Evolutionary conservation across 2,329 filamentous ascomycete genomes (phyloP).

Genomic region (Paraphoma chrysanthemicola): DNA sequence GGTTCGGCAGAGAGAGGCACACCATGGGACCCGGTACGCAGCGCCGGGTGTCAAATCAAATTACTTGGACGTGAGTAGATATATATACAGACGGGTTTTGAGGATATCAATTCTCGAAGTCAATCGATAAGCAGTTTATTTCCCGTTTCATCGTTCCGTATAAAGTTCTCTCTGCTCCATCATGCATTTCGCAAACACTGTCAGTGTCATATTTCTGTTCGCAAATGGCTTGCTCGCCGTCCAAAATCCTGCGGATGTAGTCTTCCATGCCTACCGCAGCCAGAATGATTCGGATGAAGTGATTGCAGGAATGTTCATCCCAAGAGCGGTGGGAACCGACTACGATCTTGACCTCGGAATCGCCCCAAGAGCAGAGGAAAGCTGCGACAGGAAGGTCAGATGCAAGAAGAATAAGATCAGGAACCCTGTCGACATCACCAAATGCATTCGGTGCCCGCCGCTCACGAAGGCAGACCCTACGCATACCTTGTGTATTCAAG

Average conservation of each 20-base stretch:
- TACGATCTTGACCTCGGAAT: constrained; percentile 1
- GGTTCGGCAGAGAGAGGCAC: neutral
- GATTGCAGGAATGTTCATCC: neutral
- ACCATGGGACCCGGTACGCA: neutral
- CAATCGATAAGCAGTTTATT: neutral
- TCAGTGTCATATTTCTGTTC: constrained; percentile 4
- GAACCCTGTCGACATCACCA: constrained; percentile 6
- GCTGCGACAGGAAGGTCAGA: constrained; percentile 9
- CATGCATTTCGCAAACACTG: constrained; percentile 8
- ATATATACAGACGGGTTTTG: neutral
- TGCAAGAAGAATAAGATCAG: constrained; percentile 14
- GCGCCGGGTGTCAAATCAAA: neutral
- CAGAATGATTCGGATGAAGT: neutral
- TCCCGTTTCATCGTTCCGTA: constrained; percentile 3
- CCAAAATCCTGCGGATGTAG: neutral
- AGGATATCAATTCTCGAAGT: neutral
- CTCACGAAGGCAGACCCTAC: constrained; percentile 12
- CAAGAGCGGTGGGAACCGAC: neutral
- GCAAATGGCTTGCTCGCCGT: constrained; percentile 7
- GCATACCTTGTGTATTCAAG: constrained; percentile 6
- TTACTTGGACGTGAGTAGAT: constrained; percentile 1
- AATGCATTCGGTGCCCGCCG: constrained; percentile 12
- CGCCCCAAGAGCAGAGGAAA: constrained; percentile 1
- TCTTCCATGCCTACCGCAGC: neutral
- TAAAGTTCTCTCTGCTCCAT: neutral